Base-by-base conservation (phyloP, 2,329 filamentous ascomycete species). In the Fusarium sp. region DNA sequence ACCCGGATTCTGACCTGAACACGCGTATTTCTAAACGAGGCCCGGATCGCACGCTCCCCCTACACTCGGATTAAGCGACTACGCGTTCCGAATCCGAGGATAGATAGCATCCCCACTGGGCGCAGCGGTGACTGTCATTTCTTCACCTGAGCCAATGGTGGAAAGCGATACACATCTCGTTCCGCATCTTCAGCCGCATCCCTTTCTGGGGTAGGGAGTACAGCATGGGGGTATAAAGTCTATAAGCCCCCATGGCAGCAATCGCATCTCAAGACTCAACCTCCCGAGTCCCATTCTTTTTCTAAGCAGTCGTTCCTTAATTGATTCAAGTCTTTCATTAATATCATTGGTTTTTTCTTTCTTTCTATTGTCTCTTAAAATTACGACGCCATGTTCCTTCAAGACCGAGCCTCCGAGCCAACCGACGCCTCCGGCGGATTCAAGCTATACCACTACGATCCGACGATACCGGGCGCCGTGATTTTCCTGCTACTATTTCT, bases 381-480 rank as follows among this genome's bases (percentile, higher is more conserved):
- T 56, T 6, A 33, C 54, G 32, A 37, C 54, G 33, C 14, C 32
- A 57, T 57, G 54, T 20, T 33, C 14, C 17, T 38, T 11, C 45
- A 35, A 38, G 30, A 25, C 8, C 56, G 56, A 38, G 20, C 35
- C 40, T 15, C 38, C n/a, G 27, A 32, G 20, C 2, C 40, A 3
- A 1, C 43, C 45, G 20, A 27, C 30, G 22, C 50, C 45, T 22
- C 45, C 5, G 15, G 20, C 30, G 20, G 33, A 15, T 62, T 54
- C 61, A 63, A 63, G 33, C 32, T 57, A 2, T 57, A 57, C 33
- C 54, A 57, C 54, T 57, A 57, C 54, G 54, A 57, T 35, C 54
- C 54, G 32, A 57, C 54, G 32, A 57, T 57, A 57, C 32, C 54
- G 4, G 54, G 54, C 20, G 54, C 32, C 20, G 54, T 37, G 4